Base-by-base conservation (phyloP, 768 basidiomycete genomes). In the Auricularia sp. region DNA sequence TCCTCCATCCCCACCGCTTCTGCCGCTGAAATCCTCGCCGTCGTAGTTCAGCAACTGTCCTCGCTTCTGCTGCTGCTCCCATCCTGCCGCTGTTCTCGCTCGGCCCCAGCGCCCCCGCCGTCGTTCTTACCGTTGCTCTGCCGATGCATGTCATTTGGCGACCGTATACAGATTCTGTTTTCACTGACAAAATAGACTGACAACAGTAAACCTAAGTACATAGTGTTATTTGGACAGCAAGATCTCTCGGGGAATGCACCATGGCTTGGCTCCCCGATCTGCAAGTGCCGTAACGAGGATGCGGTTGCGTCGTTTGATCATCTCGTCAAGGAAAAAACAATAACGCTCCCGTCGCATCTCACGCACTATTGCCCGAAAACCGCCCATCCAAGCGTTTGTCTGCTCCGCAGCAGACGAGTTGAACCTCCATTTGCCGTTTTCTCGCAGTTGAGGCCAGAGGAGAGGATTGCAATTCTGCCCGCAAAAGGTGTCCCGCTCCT, bases 331-430 rank as follows among this genome's bases (percentile, higher is more conserved):
- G 54, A 73, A 74, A 64, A 74, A 75, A 51, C 73, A 71, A 51
- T 67, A 73, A n/a, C 54, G 37, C 21, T 64, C 59, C 0, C 35
- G 62, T 3, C 33, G 11, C 75, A 76, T 74, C 65, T 74, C 73
- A 5, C 71, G 64, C 3, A 72, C 66, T 37, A 76, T 75, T 0
- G 74, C 62, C 37, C 71, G 69, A 64, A 71, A 76, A 0, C 72
- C 72, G 3, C 71, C 73, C 29, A 77, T 66, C 76, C 76, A 77
- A 16, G 67, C 71, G 65, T 77, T 77, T 0, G 70, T 69, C 64
- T 76, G 73, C 63, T 77, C 75, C 14, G 73, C 74, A 10, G 67
- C 68, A 2, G 76, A 77, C 1, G 75, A 73, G 64, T 76, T 76
- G 71, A 77, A 77, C 4, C 37, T 33, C 74, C 75, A 75, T 13